A percentile compares a stretch with the other conserved stretches of the same genome.
phyloP scores from a whole-genome alignment of 345 rosid species.

The Streptanthus diversifolius region DNA sequence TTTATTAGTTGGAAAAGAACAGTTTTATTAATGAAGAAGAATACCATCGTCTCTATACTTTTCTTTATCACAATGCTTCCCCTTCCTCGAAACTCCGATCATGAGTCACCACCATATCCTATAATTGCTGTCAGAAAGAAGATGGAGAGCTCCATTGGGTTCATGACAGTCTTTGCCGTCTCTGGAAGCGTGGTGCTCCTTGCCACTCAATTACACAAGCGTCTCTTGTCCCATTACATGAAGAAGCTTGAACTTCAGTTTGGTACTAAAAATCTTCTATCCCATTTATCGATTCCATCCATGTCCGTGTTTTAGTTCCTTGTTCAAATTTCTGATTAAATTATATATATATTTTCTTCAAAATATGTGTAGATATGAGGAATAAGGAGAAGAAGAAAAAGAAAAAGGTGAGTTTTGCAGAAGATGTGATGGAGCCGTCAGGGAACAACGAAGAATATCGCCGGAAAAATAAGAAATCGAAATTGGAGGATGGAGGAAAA shows the following conservation, averaged over 20 bases:
- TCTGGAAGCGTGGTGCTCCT: slow-evolving; percentile 75
- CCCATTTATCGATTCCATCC: background rate
- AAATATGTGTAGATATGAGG: background rate
- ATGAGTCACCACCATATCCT: background rate
- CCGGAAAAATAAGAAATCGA: background rate
- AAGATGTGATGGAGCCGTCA: slow-evolving; percentile 62
- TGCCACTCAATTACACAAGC: slow-evolving; percentile 58
- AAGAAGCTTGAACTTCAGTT: slow-evolving; percentile 48
- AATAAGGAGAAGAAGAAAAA: slow-evolving; percentile 11
- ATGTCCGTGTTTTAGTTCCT: background rate
- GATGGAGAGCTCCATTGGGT: slow-evolving; percentile 47
- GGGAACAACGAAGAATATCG: slow-evolving; percentile 54
- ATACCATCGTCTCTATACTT: background rate
- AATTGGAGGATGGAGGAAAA: slow-evolving; percentile 4
- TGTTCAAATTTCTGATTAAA: background rate
- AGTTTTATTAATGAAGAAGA: background rate
- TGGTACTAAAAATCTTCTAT: background rate
- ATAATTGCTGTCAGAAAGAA: background rate
- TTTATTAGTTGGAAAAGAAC: slow-evolving; percentile 13
- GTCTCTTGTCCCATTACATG: slow-evolving; percentile 71
- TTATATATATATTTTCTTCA: too few relatives aligned
- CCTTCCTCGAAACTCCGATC: slow-evolving; percentile 14
- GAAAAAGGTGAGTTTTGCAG: slow-evolving; percentile 72
- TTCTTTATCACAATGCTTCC: background rate
- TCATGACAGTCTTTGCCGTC: slow-evolving; percentile 69